Evolutionary conservation across 1,139 yeast genomes (phyloP).

Genomic region (Yamadazyma diospyri): DNA sequence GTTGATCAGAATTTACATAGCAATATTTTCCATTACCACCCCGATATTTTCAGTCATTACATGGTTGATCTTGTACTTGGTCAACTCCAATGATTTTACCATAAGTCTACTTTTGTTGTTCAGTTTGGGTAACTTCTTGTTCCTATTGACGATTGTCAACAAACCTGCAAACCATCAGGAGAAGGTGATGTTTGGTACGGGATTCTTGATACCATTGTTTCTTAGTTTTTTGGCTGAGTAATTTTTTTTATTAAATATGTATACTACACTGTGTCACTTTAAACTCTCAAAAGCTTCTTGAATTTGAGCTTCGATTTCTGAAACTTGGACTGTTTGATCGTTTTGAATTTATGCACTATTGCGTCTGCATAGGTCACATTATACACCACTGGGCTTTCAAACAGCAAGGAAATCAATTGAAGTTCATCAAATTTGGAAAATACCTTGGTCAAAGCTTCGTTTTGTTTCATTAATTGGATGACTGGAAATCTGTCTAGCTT

Average conservation of each 20-base stretch:
- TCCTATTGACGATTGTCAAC: conserved; percentile 46
- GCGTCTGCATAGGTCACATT: conserved; percentile 16
- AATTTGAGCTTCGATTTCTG: conserved; percentile 1
- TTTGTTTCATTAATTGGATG: conserved; percentile 10
- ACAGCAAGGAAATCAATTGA: conserved; percentile 3
- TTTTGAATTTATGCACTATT: conserved; percentile 8
- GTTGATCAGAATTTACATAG: conserved; percentile 39
- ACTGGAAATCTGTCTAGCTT: conserved; percentile 14
- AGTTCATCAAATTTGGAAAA: not conserved
- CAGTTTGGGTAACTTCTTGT: conserved; percentile 72
- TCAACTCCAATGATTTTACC: conserved; percentile 30
- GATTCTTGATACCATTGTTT: conserved; percentile 14
- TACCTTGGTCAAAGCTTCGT: not conserved
- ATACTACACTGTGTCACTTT: too few species aligned
- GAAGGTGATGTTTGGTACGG: conserved; percentile 5
- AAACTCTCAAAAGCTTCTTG: conserved; percentile 1
- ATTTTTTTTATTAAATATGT: too few species aligned
- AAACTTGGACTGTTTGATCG: conserved; percentile 1
- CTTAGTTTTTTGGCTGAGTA: conserved; percentile 10
- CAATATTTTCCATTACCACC: conserved; percentile 48
- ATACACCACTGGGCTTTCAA: conserved; percentile 6
- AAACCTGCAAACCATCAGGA: conserved; percentile 9
- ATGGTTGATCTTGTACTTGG: conserved; percentile 32
- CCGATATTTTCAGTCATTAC: conserved; percentile 52
- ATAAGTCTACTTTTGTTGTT: conserved; percentile 55